A percentile compares a stretch with the other conserved stretches of the same genome.
These are phyloP conservation scores for Aphanomyces euteiches DNA, from an alignment of 352 stramenopile genomes.

Conservation along the genomic window DNA sequence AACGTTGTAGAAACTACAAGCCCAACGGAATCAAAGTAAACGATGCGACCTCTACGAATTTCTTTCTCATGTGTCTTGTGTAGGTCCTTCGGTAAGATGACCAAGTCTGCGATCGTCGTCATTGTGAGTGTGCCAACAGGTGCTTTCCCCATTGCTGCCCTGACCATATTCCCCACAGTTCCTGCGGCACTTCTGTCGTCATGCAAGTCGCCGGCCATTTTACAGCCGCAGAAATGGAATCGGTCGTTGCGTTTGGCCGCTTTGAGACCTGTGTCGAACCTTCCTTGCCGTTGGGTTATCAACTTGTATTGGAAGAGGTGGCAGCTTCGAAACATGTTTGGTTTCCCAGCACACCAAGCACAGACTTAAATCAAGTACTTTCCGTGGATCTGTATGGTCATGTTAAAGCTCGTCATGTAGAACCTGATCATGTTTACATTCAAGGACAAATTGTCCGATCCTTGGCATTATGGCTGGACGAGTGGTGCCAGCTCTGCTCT, in stretches of 20 bases:
- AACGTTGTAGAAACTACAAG: slow-evolving; percentile 7
- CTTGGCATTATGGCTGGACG: slow-evolving; percentile 17
- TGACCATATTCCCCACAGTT: slow-evolving; percentile 12
- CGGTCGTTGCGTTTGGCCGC: neutral
- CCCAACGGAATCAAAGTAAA: slow-evolving; percentile 10
- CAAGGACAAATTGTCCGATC: neutral
- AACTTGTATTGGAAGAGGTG: neutral
- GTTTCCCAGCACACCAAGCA: neutral
- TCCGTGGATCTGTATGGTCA: neutral
- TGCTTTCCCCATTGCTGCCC: slow-evolving; percentile 16
- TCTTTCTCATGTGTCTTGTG: neutral
- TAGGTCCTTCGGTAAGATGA: slow-evolving; percentile 4
- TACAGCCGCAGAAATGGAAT: neutral
- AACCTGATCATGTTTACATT: neutral
- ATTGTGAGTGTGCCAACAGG: neutral
- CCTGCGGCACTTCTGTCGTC: neutral
- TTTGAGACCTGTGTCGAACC: slow-evolving; percentile 5
- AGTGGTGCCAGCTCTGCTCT: neutral
- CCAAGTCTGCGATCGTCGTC: neutral
- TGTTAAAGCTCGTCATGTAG: neutral
- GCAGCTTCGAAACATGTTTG: neutral
- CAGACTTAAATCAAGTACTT: neutral
- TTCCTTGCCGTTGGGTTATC: neutral
- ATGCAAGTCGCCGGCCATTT: slow-evolving; percentile 10
- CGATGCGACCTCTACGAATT: neutral